phyloP scores from a whole-genome alignment of 2,329 filamentous ascomycete species.

The Apiospora pterosperma region DNA sequence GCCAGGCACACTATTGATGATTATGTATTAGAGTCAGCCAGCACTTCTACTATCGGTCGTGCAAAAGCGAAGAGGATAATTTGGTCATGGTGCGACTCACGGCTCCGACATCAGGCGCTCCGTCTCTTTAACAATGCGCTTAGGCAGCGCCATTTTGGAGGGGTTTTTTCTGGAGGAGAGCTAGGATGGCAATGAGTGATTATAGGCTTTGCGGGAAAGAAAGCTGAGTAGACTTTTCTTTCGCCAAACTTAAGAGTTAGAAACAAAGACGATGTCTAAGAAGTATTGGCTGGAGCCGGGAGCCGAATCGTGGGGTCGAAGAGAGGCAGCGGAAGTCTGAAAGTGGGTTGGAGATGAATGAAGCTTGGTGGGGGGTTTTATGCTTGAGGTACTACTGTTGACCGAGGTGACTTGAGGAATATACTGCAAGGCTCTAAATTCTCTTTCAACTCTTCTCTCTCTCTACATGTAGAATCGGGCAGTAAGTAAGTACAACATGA shows the following conservation, averaged over 20 bases:
- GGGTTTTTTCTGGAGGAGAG: background rate
- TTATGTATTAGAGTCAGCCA: background rate
- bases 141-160: conserved; percentile 74
- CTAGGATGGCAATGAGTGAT: background rate
- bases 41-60: background rate
- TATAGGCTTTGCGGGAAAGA: background rate
- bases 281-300: background rate
- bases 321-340: background rate
- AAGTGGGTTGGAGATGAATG: background rate
- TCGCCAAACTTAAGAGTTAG: background rate
- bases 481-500: background rate
- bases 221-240: background rate
- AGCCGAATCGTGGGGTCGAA: background rate
- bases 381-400: background rate
- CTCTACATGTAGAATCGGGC: background rate
- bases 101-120: conserved; percentile 95
- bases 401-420: background rate
- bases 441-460: too few relatives aligned
- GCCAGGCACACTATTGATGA: conserved; percentile 71
- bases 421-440: background rate
- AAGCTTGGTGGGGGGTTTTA: background rate
- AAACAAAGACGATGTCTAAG: background rate
- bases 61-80: background rate
- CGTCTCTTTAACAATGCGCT: conserved; percentile 98
- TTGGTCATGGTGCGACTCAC: conserved; percentile 44